Evolutionary conservation across 139 green algal species (phyloP).

Genomic region (Mesotaenium endlicherianum): DNA sequence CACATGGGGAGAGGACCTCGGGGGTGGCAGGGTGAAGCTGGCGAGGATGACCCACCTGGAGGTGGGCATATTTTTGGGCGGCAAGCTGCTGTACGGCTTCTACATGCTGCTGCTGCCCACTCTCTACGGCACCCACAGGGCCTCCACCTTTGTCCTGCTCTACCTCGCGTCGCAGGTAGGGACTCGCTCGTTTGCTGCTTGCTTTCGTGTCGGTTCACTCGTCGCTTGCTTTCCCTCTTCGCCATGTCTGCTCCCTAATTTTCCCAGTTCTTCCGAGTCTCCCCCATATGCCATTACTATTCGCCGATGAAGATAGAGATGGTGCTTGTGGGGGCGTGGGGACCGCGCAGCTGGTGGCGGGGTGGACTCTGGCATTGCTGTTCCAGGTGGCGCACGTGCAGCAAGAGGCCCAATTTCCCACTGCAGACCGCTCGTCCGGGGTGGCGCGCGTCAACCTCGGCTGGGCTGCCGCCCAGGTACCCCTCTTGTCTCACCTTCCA

Average conservation of each 20-base stretch:
- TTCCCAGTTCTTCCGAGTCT: too few species aligned
- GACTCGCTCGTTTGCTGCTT: background rate
- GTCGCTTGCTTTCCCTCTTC: too few species aligned
- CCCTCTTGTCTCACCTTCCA: background rate
- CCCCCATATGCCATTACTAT: too few species aligned
- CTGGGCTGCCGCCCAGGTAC: conserved; percentile 62
- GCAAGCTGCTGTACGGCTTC: conserved; percentile 32
- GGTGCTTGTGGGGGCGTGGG: too few species aligned
- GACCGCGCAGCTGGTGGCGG: conserved; percentile 27
- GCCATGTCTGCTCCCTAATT: too few species aligned
- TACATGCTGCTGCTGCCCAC: conserved; percentile 50
- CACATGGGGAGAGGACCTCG: too few species aligned
- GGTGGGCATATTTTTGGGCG: conserved; percentile 33
- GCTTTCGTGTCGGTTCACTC: too few species aligned
- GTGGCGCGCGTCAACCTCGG: background rate
- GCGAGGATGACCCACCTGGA: conserved; percentile 40
- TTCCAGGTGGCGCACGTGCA: conserved; percentile 75
- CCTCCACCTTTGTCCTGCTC: background rate
- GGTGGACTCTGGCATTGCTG: conserved; percentile 72
- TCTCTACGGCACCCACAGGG: background rate
- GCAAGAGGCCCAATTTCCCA: conserved; percentile 46
- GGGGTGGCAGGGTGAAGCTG: conserved; percentile 26
- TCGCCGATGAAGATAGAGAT: too few species aligned
- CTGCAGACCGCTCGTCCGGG: conserved; percentile 30
- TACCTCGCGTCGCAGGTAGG: conserved; percentile 29